These are phyloP conservation scores for Rubroboletus pulcherrimus DNA, from an alignment of 768 basidiomycete genomes.

Conservation along the genomic window DNA sequence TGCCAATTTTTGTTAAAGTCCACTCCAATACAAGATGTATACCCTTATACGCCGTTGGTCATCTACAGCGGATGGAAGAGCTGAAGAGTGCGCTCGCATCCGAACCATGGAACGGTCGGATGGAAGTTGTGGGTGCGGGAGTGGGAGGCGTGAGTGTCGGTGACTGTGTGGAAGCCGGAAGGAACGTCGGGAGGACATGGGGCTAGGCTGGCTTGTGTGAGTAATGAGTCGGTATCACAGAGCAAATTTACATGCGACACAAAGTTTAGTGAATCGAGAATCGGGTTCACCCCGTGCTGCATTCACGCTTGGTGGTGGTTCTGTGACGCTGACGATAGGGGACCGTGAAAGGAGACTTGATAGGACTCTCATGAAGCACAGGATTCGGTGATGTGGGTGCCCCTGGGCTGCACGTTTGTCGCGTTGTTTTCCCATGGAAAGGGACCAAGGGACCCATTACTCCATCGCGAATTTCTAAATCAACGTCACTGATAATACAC, in stretches of 20 bases:
- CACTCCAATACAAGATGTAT: conserved; percentile 67
- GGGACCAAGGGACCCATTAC: conserved; percentile 15
- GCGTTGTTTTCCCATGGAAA: conserved; percentile 19
- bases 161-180: conserved; percentile 79
- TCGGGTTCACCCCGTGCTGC: background rate
- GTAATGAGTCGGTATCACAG: conserved; percentile 5
- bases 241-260: conserved; percentile 11
- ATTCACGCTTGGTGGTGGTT: conserved; percentile 8
- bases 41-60: conserved; percentile 72
- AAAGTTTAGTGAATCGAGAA: conserved; percentile 10
- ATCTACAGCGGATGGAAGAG: conserved; percentile 63
- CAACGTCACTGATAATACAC: conserved; percentile 17
- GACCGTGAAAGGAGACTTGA: conserved; percentile 1
- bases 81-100: conserved; percentile 42
- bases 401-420: conserved; percentile 19
- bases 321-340: conserved; percentile 11
- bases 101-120: conserved; percentile 41
- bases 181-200: conserved; percentile 49
- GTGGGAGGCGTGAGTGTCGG: conserved; percentile 84
- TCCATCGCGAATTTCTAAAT: conserved; percentile 13
- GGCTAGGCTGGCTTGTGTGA: conserved; percentile 18
- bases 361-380: conserved; percentile 15
- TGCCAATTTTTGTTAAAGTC: conserved; percentile 51
- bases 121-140: conserved; percentile 79
- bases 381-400: conserved; percentile 13